These are phyloP conservation scores for Trichoderma asperelloides DNA, from an alignment of 495 filamentous ascomycete genomes.

Conservation along the genomic window DNA sequence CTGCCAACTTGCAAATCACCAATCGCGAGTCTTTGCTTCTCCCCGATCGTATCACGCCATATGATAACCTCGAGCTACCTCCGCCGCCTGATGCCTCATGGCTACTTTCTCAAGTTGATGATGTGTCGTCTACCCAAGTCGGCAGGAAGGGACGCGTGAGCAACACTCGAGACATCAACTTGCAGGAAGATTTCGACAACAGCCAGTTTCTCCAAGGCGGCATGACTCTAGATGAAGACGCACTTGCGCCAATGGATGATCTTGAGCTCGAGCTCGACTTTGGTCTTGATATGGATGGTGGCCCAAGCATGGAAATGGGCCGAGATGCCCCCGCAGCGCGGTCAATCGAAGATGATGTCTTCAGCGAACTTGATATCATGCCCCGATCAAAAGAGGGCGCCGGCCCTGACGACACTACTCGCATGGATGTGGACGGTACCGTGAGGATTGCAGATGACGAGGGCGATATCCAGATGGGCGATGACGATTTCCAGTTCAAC, in stretches of 20 bases:
- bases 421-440: slow-evolving; percentile 36
- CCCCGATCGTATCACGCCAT: slow-evolving; percentile 80
- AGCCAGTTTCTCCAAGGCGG: slow-evolving; percentile 63
- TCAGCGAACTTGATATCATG: slow-evolving; percentile 52
- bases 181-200: slow-evolving; percentile 48
- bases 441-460: slow-evolving; percentile 48
- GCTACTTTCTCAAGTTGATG: slow-evolving; percentile 57
- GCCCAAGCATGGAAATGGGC: slow-evolving; percentile 72
- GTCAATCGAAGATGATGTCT: slow-evolving; percentile 60
- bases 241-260: slow-evolving; percentile 45
- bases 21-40: slow-evolving; percentile 67
- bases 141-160: slow-evolving; percentile 48
- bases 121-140: slow-evolving; percentile 38
- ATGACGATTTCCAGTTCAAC: slow-evolving; percentile 47
- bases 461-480: slow-evolving; percentile 52
- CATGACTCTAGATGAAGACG: slow-evolving; percentile 45
- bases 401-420: slow-evolving; percentile 24
- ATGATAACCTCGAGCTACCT: slow-evolving; percentile 64
- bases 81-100: slow-evolving; percentile 65
- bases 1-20: slow-evolving; percentile 51
- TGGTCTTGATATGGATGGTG: slow-evolving; percentile 45
- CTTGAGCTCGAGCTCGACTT: slow-evolving; percentile 52
- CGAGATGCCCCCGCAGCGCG: slow-evolving; percentile 64
- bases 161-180: slow-evolving; percentile 52
- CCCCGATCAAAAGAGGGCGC: slow-evolving; percentile 35